These are phyloP conservation scores for Salix brachista DNA, from an alignment of 345 rosid species.

Conservation along the genomic window DNA sequence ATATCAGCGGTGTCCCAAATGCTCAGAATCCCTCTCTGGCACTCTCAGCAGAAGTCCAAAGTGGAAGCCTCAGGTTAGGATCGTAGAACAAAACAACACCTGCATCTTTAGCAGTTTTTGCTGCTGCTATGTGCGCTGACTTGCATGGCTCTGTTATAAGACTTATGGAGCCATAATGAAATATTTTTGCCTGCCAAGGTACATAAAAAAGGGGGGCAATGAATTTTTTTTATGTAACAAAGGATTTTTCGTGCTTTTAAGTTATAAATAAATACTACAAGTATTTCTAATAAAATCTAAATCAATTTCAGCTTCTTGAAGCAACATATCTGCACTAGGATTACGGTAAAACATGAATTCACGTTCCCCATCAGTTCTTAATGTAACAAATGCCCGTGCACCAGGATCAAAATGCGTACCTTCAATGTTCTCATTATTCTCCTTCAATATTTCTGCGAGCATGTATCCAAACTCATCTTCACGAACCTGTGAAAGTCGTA, in stretches of 20 bases:
- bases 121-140: constrained; percentile 89
- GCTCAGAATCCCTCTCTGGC: constrained; percentile 86
- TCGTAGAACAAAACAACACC: constrained; percentile 83
- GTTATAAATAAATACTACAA: not conserved
- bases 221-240: not conserved
- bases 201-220: constrained; percentile 4
- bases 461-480: constrained; percentile 97
- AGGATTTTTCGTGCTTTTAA: not conserved
- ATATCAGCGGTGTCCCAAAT: constrained; percentile 89
- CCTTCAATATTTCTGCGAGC: constrained; percentile 81
- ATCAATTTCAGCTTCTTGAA: constrained; percentile 79
- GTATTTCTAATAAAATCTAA: constrained; percentile 59
- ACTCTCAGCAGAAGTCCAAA: constrained; percentile 81
- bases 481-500: constrained; percentile 60
- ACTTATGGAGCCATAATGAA: constrained; percentile 96
- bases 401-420: constrained; percentile 91
- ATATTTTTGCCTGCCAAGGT: constrained; percentile 65
- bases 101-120: constrained; percentile 88
- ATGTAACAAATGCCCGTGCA: constrained; percentile 89
- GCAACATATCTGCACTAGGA: constrained; percentile 97
- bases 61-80: constrained; percentile 90
- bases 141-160: constrained; percentile 95
- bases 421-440: constrained; percentile 73
- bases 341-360: constrained; percentile 98
- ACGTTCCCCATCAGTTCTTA: constrained; percentile 82